Conservation (phyloP, 2,329 filamentous ascomycete genomes). For the Polychaeton citri region DNA sequence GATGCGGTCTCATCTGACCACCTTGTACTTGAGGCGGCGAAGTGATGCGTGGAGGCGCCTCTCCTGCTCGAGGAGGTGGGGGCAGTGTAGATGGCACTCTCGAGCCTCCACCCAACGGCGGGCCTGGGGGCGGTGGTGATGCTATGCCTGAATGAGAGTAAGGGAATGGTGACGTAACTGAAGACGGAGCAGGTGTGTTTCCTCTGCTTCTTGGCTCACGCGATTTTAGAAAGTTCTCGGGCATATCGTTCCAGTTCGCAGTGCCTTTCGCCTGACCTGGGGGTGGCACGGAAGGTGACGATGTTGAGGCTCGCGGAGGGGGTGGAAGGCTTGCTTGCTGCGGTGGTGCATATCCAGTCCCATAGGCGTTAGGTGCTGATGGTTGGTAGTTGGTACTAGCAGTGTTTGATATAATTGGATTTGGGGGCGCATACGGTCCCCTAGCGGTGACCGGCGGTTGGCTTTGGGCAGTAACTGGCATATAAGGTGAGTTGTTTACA, state of each 20-base stretch:
- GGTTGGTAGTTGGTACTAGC: conserved; percentile 25
- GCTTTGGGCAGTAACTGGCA: conserved; percentile 20
- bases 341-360: conserved; percentile 30
- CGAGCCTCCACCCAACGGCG: conserved; percentile 43
- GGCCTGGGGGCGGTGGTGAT: conserved; percentile 42
- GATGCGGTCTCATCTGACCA: conserved; percentile 35
- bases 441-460: conserved; percentile 4
- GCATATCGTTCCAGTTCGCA: conserved; percentile 89
- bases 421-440: conserved; percentile 39
- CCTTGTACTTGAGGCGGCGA: conserved; percentile 52
- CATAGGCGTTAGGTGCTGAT: conserved; percentile 24
- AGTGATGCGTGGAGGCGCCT: conserved; percentile 51
- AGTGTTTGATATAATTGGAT: conserved; percentile 30
- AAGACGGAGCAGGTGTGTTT: conserved; percentile 54
- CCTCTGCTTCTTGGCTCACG: conserved; percentile 50
- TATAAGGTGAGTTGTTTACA: conserved; percentile 24
- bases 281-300: conserved; percentile 51
- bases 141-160: conserved; percentile 41
- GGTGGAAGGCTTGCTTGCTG: conserved; percentile 37
- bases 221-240: conserved; percentile 60
- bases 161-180: conserved; percentile 64
- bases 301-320: conserved; percentile 52
- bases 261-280: conserved; percentile 58
- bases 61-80: conserved; percentile 70
- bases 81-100: conserved; percentile 59